These are phyloP conservation scores for Geotrichum siamense DNA, from an alignment of 1,139 yeast species.

Conservation along the genomic window DNA sequence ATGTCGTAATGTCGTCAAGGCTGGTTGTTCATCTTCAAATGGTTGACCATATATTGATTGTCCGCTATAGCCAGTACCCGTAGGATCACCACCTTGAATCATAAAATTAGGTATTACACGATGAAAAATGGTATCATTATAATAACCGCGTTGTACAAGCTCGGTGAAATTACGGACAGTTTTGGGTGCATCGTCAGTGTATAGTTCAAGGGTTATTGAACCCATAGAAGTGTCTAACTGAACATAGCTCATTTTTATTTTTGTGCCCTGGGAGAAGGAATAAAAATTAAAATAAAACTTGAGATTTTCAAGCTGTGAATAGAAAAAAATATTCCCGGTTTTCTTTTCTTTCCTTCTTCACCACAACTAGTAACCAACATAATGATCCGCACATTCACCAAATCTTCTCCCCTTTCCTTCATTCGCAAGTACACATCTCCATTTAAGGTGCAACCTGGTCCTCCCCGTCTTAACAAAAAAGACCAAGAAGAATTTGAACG, in stretches of 20 bases:
- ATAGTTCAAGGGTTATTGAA: conserved; percentile 28
- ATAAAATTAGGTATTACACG: conserved; percentile 37
- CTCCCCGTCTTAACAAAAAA: conserved; percentile 76
- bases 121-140: conserved; percentile 34
- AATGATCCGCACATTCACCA: too few relatives aligned
- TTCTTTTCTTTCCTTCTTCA: too few relatives aligned
- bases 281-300: too few relatives aligned
- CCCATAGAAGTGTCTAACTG: conserved; percentile 25
- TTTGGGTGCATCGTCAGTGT: conserved; percentile 31
- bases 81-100: conserved; percentile 38
- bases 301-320: too few relatives aligned
- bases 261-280: too few relatives aligned
- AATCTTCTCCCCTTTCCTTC: too few relatives aligned
- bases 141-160: conserved; percentile 29
- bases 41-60: conserved; percentile 28
- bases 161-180: conserved; percentile 29
- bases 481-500: conserved; percentile 91
- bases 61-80: conserved; percentile 35
- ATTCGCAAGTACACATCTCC: too few relatives aligned
- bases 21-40: conserved; percentile 39
- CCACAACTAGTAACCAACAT: too few relatives aligned
- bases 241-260: conserved; percentile 19
- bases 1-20: conserved; percentile 37
- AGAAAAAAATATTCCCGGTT: too few relatives aligned
- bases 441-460: conserved; percentile 46